Evolutionary conservation across 2,329 filamentous ascomycete genomes (phyloP), one percentile per base, ranked within the genome.

Genomic region (Biscogniauxia mediterranea): DNA sequence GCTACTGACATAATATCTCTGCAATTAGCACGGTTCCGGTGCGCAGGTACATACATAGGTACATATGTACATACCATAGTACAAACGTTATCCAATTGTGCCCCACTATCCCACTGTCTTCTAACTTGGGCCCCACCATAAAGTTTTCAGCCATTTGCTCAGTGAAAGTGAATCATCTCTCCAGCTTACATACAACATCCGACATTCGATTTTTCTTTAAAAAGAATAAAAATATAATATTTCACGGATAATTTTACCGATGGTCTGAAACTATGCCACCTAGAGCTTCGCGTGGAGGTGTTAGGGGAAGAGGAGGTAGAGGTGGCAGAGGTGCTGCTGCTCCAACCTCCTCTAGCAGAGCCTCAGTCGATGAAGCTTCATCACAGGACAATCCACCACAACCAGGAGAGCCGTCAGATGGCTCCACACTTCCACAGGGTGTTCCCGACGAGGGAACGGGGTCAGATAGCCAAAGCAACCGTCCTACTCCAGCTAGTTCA

Each of bases 131-230:
- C 68, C 66, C 70, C 69, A 68, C 70, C 65, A 71, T 69, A 71
- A 71, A 72, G 65, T 71, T 71, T 72, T 72, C 52, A 57, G 50
- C 25, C 55, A 58, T 54, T n/a, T 7, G 46, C 38, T n/a, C 52
- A 50, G 32, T 21, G 26, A 46, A 61, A 57, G 49, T 61, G 55
- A 61, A 58, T 58, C 38, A 52, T 28, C 26, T 28, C 25, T n/a
- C 15, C 11, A n/a, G 9, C 49, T 54, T 25, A 42, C 23, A 53
- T 20, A 51, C 38, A 52, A 51, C 57, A 17, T 15, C 23, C 5
- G 42, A 32, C 17, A 55, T 42, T 59, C 26, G 9, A 21, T 26
- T 52, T 52, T 23, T 32, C 7, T 8, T 13, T 9, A 9, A 32
- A 32, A 32, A 13, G 28, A 32, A 32, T 32, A 9, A 9, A 32